These are phyloP conservation scores for Prunus mira DNA, from an alignment of 306 rosid genomes.

Conservation along the genomic window DNA sequence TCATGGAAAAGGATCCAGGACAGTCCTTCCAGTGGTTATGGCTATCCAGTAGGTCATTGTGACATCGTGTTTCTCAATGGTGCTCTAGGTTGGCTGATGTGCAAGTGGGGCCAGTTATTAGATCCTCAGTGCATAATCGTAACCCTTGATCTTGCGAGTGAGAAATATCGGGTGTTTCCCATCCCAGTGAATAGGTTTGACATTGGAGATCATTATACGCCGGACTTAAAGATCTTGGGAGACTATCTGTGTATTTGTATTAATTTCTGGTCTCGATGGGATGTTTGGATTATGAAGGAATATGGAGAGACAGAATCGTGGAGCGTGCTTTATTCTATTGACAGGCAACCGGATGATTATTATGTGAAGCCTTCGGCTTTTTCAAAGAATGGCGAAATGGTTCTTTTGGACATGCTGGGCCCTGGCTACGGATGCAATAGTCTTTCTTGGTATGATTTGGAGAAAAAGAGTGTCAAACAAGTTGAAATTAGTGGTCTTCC, in stretches of 20 bases:
- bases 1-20: neutral
- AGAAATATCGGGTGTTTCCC: neutral
- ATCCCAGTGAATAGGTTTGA: neutral
- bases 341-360: accelerated
- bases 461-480: too few relatives aligned
- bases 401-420: neutral
- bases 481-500: neutral
- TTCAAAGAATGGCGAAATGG: neutral
- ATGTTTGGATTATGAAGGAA: neutral
- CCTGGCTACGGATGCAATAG: too few relatives aligned
- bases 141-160: neutral
- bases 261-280: neutral
- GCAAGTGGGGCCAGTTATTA: too few relatives aligned
- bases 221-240: neutral
- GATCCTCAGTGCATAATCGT: neutral
- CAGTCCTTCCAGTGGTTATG: neutral
- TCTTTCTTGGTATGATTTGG: neutral
- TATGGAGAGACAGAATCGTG: neutral
- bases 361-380: neutral
- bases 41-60: accelerated
- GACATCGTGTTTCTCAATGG: neutral
- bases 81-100: neutral
- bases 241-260: neutral
- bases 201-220: too few relatives aligned
- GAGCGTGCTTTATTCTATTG: neutral